Evolutionary conservation across 805 yeast species (phyloP).

Genomic region (Monosporozyma aquatica): DNA sequence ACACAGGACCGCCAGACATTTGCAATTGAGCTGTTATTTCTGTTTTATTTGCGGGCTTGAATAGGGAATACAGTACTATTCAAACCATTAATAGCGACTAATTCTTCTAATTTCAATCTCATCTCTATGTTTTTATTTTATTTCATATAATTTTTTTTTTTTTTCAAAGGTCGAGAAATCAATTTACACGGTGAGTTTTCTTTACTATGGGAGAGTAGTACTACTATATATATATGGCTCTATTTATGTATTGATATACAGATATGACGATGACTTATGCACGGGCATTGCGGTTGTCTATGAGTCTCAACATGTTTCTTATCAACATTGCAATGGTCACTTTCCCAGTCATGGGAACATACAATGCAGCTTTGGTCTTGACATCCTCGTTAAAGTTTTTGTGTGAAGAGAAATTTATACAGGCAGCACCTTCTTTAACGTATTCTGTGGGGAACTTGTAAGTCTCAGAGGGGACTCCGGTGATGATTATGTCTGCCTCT

Average conservation of each 20-base stretch:
- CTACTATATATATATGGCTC: neutral
- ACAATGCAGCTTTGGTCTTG: constrained; percentile 77
- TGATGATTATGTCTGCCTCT: constrained; percentile 82
- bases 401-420: constrained; percentile 80
- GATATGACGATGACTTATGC: neutral
- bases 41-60: too few species aligned
- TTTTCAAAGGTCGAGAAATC: too few species aligned
- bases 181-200: neutral
- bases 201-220: neutral
- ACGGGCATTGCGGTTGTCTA: constrained; percentile 42
- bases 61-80: too few species aligned
- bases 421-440: constrained; percentile 80
- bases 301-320: constrained; percentile 76
- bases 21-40: too few species aligned
- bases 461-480: constrained; percentile 82
- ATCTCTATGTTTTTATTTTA: neutral
- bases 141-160: neutral
- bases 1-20: constrained; percentile 19
- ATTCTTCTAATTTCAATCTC: too few species aligned
- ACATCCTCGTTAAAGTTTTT: constrained; percentile 81
- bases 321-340: constrained; percentile 92
- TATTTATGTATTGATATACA: too few species aligned
- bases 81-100: too few species aligned
- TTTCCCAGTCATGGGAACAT: constrained; percentile 93
- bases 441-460: constrained; percentile 82